These are phyloP conservation scores for Colletotrichum tropicale DNA, from an alignment of 2,329 filamentous ascomycete genomes.

Conservation along the genomic window DNA sequence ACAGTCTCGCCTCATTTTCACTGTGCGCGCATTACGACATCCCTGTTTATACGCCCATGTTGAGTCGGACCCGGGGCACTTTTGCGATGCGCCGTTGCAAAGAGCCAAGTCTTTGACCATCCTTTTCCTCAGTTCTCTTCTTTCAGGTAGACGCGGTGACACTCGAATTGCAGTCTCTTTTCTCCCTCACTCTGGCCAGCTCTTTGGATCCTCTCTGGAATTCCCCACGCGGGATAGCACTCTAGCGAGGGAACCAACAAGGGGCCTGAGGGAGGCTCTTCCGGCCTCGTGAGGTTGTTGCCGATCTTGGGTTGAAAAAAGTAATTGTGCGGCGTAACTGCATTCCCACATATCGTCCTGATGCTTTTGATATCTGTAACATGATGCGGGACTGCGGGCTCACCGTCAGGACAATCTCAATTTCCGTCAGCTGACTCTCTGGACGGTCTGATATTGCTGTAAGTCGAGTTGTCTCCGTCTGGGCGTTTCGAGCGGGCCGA, in stretches of 20 bases:
- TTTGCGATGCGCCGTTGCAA: slow-evolving; percentile 1
- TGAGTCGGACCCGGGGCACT: background rate
- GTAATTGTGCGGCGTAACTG: background rate
- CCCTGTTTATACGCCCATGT: background rate
- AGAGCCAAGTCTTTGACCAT: slow-evolving; percentile 36
- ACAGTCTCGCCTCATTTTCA: background rate
- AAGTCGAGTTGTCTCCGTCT: background rate
- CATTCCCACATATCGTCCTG: background rate
- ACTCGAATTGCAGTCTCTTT: background rate
- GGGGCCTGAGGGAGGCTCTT: background rate
- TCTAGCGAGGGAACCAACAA: slow-evolving; percentile 11
- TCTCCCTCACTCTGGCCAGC: background rate
- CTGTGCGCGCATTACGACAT: background rate
- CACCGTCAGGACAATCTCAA: background rate
- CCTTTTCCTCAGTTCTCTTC: background rate
- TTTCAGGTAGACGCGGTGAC: background rate
- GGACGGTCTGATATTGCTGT: background rate
- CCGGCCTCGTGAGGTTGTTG: background rate
- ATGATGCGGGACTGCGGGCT: background rate
- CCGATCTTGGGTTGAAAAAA: background rate
- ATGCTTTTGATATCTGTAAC: background rate
- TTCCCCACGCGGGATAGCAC: slow-evolving; percentile 4
- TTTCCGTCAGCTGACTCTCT: background rate
- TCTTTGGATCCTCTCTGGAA: background rate
- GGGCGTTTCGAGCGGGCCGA: slow-evolving; percentile 3